Evolutionary conservation across 768 basidiomycete species (phyloP).

Genomic region (Kwoniella sp.): DNA sequence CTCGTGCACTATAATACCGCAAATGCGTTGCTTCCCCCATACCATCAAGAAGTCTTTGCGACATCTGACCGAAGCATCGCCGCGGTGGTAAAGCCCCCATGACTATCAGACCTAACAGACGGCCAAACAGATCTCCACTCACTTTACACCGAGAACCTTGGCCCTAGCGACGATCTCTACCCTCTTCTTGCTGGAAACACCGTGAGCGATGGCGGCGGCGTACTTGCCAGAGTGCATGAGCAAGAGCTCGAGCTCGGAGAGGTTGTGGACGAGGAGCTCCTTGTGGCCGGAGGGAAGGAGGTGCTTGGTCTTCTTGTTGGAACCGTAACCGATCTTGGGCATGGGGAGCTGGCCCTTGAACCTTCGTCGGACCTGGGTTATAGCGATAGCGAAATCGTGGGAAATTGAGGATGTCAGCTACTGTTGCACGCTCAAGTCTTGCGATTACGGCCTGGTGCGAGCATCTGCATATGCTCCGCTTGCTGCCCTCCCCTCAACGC

Average conservation of each 20-base stretch:
- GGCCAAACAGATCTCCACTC: constrained; percentile 24
- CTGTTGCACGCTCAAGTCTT: no score
- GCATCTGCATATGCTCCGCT: no score
- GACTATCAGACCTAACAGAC: not conserved
- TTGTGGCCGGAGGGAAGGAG: constrained; percentile 93
- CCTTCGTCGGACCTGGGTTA: constrained; percentile 53
- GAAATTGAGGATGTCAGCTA: constrained; percentile 2
- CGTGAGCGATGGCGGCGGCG: constrained; percentile 95
- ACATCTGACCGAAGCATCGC: not conserved
- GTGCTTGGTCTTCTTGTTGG: constrained; percentile 94
- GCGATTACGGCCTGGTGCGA: no score
- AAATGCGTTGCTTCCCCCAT: not conserved
- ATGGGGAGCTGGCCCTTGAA: constrained; percentile 89
- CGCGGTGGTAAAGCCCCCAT: not conserved
- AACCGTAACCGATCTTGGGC: constrained; percentile 94
- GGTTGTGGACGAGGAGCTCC: constrained; percentile 92
- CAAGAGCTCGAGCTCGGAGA: constrained; percentile 88
- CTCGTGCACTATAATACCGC: not conserved
- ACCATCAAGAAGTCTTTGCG: no score
- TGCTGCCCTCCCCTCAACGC: not conserved
- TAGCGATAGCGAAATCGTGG: not conserved
- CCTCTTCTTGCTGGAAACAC: constrained; percentile 93
- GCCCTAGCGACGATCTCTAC: constrained; percentile 83
- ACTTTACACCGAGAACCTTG: constrained; percentile 69
- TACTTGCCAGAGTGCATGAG: constrained; percentile 98